Base-by-base conservation (phyloP, 176 grass and related monocot species). In the Avena insularis region DNA sequence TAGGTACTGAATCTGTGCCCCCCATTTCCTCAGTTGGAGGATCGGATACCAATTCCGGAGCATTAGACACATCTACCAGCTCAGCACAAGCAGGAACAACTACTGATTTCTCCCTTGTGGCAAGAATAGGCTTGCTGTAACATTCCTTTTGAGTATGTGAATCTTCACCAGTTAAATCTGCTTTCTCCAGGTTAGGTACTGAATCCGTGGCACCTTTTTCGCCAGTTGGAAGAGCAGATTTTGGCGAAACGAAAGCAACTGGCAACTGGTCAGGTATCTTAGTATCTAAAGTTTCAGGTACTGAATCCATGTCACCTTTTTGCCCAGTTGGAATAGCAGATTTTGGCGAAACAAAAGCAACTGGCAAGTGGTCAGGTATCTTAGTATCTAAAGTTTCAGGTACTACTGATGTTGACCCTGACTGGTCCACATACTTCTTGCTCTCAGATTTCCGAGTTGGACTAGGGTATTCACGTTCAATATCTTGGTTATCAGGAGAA, bases 401-500 rank as follows among this genome's bases (percentile, higher is more conserved):
- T 14, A 13, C 54, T 64, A 40, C 45, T 83, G 78, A 60, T 83
- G 83, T 50, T 86, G 62, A 83, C 19, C 63, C 72, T 62, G 79
- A 79, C 14, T 79, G 45, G 65, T 66, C 72, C 62, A 86, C 74
- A 9, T 43, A 63, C 25, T 91, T 79, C 57, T 91, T 85, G 36
- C 71, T 87, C 59, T 80, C 83, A 31, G 63, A 62, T 56, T 80
- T 84, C 49, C 62, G 89, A 79, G 68, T 71, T 89, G 87, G 86
- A 87, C 74, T 93, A 78, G 86, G 91, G 71, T 55, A 87, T 62
- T 87, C 48, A 78, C 9, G 71, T 43, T 83, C 91, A 77, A 81
- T 59, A 83, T 88, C 69, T 85, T 85, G 82, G 78, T 85, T 88
- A 85, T 88, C 90, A 62, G 81, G 85, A 76, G 70, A 85, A 78